phyloP scores from a whole-genome alignment of 2,329 filamentous ascomycete genomes.

The Nemania serpens region DNA sequence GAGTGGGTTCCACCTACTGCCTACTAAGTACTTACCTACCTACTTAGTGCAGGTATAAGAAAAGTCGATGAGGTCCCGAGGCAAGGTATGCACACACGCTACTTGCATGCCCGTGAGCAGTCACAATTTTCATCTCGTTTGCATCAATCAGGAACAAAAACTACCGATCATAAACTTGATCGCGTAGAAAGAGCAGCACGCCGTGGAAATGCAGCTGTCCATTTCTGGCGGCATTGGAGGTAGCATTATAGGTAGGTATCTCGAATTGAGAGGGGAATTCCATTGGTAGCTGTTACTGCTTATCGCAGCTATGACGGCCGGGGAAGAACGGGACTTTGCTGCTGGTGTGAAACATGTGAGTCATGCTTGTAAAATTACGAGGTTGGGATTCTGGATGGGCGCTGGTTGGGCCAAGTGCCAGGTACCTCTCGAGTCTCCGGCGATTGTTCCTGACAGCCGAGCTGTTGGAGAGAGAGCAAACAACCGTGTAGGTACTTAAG shows the following conservation, averaged over 20 bases:
- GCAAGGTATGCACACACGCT: too few relatives aligned
- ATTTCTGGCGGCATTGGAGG: neutral
- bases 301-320: conserved; percentile 7
- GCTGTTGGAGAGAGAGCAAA: conserved; percentile 4
- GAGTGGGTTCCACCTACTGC: neutral
- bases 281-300: conserved; percentile 17
- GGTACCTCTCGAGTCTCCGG: conserved; percentile 8
- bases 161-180: neutral
- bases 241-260: conserved; percentile 6
- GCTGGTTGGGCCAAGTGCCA: too few relatives aligned
- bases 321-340: conserved; percentile 18
- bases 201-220: conserved; percentile 7
- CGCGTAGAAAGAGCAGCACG: neutral
- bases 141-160: neutral
- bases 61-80: too few relatives aligned
- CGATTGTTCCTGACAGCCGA: conserved; percentile 13
- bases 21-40: too few relatives aligned
- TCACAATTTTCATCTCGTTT: neutral
- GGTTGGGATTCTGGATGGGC: conserved; percentile 23
- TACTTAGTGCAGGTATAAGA: too few relatives aligned
- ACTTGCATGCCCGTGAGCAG: neutral
- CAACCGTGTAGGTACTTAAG: neutral
- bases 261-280: conserved; percentile 28
- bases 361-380: conserved; percentile 36
- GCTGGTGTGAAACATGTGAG: conserved; percentile 35